phyloP scores from a whole-genome alignment of 805 yeast genomes.

The Kodamaea fukazawae region DNA sequence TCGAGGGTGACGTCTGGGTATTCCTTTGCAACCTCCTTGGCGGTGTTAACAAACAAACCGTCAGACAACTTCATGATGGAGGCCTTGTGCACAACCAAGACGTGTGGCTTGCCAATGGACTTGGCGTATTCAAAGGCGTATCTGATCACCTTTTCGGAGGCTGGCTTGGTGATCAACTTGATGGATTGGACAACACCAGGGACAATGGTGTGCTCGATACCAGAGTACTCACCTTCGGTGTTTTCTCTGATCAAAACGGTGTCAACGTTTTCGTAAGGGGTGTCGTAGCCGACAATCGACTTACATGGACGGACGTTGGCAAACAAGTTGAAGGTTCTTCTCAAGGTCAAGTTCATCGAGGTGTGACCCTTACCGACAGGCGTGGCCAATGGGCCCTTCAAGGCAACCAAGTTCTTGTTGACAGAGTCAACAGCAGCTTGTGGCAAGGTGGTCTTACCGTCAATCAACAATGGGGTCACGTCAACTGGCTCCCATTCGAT shows the following conservation, averaged over 20 bases:
- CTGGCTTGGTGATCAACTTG: slow-evolving; percentile 93
- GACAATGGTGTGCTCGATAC: slow-evolving; percentile 96
- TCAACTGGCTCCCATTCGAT: slow-evolving; percentile 97
- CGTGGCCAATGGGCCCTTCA: slow-evolving; percentile 97
- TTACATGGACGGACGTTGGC: slow-evolving; percentile 98
- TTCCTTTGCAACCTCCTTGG: slow-evolving; percentile 83
- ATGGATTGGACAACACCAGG: slow-evolving; percentile 99
- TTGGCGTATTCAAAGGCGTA: slow-evolving; percentile 97
- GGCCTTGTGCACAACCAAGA: slow-evolving; percentile 96
- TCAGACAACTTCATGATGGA: slow-evolving; percentile 97
- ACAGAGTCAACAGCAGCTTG: slow-evolving; percentile 88
- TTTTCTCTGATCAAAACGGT: slow-evolving; percentile 97
- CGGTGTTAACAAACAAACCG: slow-evolving; percentile 92
- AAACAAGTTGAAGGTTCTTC: slow-evolving; percentile 93
- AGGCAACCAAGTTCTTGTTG: slow-evolving; percentile 88
- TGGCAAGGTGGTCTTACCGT: slow-evolving; percentile 93
- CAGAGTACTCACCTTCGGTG: slow-evolving; percentile 99
- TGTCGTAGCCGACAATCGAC: slow-evolving; percentile 88
- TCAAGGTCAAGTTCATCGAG: slow-evolving; percentile 92
- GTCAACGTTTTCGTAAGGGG: slow-evolving; percentile 87
- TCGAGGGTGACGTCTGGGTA: slow-evolving; percentile 85
- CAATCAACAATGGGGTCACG: slow-evolving; percentile 87
- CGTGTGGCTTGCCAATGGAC: slow-evolving; percentile 81
- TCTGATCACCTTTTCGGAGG: slow-evolving; percentile 94
- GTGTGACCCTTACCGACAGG: slow-evolving; percentile 99